A percentile compares a stretch with the other conserved stretches of the same genome.
These are phyloP conservation scores for Solanum pimpinellifolium DNA, from an alignment of 257 asterid genomes.

Conservation along the genomic window DNA sequence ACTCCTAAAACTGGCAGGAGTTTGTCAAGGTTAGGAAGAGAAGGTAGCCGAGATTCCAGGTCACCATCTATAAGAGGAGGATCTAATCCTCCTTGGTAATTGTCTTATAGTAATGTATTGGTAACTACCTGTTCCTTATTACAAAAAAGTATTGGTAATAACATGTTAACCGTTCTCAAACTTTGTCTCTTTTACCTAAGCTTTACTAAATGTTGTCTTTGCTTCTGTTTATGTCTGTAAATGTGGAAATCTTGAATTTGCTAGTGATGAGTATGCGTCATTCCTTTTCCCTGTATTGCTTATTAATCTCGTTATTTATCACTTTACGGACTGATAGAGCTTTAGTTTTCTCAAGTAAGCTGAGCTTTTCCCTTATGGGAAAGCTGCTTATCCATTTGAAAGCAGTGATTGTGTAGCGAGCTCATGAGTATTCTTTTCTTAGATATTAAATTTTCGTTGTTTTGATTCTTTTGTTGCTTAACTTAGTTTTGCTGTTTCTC, in stretches of 20 bases:
- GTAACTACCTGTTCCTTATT: neutral
- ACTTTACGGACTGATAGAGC: neutral
- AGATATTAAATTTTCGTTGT: neutral
- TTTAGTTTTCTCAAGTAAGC: neutral
- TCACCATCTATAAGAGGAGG: slow-evolving; percentile 69
- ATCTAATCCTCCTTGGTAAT: slow-evolving; percentile 64
- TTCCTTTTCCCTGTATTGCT: neutral
- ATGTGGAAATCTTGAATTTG: neutral
- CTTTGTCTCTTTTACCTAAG: neutral
- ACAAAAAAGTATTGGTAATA: neutral
- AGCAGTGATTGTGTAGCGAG: neutral
- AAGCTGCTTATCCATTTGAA: neutral
- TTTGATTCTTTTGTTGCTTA: neutral
- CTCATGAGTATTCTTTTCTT: neutral
- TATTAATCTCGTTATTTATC: neutral
- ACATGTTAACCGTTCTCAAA: slow-evolving; percentile 3
- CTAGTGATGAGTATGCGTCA: neutral
- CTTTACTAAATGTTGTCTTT: neutral
- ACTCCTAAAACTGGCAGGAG: slow-evolving; percentile 91
- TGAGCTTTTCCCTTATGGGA: neutral
- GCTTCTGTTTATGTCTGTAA: neutral
- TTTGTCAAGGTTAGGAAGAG: slow-evolving; percentile 77
- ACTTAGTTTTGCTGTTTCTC: neutral
- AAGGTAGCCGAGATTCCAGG: slow-evolving; percentile 35
- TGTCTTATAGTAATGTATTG: slow-evolving; percentile 1